Percentiles rank a stretch among this genome's conserved stretches.
Conservation (phyloP, 805 yeast species). For the Yarrowia sp. region DNA sequence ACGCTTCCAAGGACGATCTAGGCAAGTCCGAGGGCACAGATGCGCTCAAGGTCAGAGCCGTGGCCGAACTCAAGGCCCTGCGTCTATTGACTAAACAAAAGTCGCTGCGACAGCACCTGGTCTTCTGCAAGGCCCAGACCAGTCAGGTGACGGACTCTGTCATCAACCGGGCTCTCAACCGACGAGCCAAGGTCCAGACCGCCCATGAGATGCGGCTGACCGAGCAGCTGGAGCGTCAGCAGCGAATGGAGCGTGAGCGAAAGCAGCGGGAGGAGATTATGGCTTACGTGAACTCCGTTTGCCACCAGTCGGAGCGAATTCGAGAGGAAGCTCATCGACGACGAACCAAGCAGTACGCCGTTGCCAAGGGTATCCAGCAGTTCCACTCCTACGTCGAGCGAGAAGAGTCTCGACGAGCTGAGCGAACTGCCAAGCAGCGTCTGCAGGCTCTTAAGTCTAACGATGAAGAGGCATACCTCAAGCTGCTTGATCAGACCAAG, state of each 20-base stretch:
- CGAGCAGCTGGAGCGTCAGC: conserved; percentile 55
- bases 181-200: conserved; percentile 69
- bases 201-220: conserved; percentile 71
- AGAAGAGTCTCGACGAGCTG: conserved; percentile 89
- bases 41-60: conserved; percentile 50
- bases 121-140: conserved; percentile 77
- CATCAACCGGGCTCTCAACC: conserved; percentile 85
- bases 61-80: conserved; percentile 68
- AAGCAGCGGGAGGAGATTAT: conserved; percentile 50
- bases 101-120: conserved; percentile 80
- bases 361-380: conserved; percentile 52
- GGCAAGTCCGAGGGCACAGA: conserved; percentile 50
- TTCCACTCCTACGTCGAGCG: conserved; percentile 80
- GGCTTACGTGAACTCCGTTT: conserved; percentile 47
- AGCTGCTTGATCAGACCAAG: conserved; percentile 92
- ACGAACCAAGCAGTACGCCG: conserved; percentile 41
- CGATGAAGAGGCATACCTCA: conserved; percentile 97
- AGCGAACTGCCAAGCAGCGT: conserved; percentile 96
- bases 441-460: conserved; percentile 94
- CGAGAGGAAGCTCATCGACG: conserved; percentile 44
- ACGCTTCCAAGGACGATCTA: conserved; percentile 44
- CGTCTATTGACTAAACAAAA: conserved; percentile 81
- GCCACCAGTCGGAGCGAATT: conserved; percentile 45
- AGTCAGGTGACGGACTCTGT: conserved; percentile 58
- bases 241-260: conserved; percentile 53